Evolutionary conservation across 2,329 filamentous ascomycete genomes (phyloP).

Genomic region (Aotearoamyces nothofagi): DNA sequence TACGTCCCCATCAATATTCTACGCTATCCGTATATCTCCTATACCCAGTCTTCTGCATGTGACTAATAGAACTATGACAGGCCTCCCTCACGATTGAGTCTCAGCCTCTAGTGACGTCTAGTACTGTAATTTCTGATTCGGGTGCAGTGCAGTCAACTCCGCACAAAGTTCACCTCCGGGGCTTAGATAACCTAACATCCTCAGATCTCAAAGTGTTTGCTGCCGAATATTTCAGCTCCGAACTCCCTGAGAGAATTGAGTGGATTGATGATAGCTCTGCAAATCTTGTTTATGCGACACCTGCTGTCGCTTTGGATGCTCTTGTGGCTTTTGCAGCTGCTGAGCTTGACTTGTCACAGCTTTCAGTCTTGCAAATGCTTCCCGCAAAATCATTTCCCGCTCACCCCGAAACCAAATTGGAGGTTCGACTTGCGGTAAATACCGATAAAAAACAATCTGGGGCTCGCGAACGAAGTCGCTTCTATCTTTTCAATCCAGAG

Average conservation of each 20-base stretch:
- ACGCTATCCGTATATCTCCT: too few species aligned
- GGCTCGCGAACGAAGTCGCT: conserved; percentile 69
- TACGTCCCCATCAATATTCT: too few species aligned
- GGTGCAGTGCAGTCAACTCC: conserved; percentile 21
- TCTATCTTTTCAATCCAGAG: conserved; percentile 85
- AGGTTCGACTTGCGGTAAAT: conserved; percentile 57
- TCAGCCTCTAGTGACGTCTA: conserved; percentile 1
- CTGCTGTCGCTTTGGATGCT: conserved; percentile 35
- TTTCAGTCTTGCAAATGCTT: conserved; percentile 47
- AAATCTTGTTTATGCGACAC: conserved; percentile 62
- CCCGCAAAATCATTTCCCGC: conserved; percentile 53
- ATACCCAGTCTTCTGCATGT: too few species aligned
- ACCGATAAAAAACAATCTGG: conserved; percentile 68
- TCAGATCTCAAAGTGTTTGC: conserved; percentile 67
- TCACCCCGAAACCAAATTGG: conserved; percentile 53
- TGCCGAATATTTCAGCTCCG: conserved; percentile 44
- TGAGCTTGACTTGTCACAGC: conserved; percentile 35
- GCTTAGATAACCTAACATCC: conserved; percentile 69
- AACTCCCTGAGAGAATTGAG: conserved; percentile 50
- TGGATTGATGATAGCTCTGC: conserved; percentile 93
- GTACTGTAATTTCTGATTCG: conserved; percentile 9
- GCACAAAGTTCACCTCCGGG: conserved; percentile 69
- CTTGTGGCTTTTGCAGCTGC: conserved; percentile 33
- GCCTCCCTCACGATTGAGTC: conserved; percentile 5
- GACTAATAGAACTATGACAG: too few species aligned